Evolutionary conservation across 768 basidiomycete genomes (phyloP), one percentile per base, ranked within the genome.

Genomic region (Russula sp.): DNA sequence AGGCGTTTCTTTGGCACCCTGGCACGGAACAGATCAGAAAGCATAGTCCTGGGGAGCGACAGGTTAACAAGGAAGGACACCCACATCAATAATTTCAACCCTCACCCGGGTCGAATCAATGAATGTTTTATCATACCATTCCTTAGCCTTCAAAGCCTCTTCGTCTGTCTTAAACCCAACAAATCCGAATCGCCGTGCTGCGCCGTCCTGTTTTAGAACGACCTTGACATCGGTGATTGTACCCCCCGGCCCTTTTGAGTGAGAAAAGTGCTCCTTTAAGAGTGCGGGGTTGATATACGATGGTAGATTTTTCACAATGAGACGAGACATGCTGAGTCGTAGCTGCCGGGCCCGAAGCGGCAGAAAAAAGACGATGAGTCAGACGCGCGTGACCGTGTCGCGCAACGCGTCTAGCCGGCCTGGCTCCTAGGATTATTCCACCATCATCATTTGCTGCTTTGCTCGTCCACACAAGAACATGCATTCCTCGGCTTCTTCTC

Each of bases 161-260:
- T 81, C 76, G 35, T 86, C 79, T 0, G 86, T 82, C 74, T 90
- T 93, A 78, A 85, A 98, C 0, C 97, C 97, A 9, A 96, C 79
- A 69, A 98, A 99, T 0, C 90, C 97, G 71, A 99, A 95, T 38
- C 90, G 80, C 8, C 97, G 79, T 0, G 88, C 86, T 0, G 85
- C 86, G 1, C 93, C 93, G 70, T 92, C 86, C 0, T 73, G 75
- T 72, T 90, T 89, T 32, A 78, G 78, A 4, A 92, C 83, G 54
- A 98, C 80, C 71, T 90, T 90, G 53, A 86, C 78, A 75, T 98
- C 97, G 5, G 97, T 99, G 49, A 97, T 79, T 1, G 79, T 82
- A 4, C 86, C 88, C 0, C 76, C 74, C 1, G 87, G 88, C 20
- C 81, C 79, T 38, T 77, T 78, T 61, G 82, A 79, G 59, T 83